phyloP scores from a whole-genome alignment of 495 filamentous ascomycete genomes.

The Penicillium antarcticum region DNA sequence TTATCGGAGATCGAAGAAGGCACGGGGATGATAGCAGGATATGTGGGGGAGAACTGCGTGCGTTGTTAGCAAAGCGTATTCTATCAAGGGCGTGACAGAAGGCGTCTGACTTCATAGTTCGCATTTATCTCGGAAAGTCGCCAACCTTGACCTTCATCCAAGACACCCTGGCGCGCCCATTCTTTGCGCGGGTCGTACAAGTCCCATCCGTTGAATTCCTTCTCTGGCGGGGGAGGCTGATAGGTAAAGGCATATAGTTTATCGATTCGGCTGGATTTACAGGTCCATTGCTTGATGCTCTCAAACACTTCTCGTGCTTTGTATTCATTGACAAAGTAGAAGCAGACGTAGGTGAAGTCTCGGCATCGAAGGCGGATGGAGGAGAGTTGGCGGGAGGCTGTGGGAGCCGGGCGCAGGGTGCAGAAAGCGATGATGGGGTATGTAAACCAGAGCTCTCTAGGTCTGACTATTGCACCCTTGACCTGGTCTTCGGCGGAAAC shows the following conservation, averaged over 20 bases:
- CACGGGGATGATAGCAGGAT: conserved; percentile 80
- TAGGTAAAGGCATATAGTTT: conserved; percentile 92
- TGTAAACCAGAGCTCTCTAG: conserved; percentile 86
- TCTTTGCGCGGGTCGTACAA: conserved; percentile 84
- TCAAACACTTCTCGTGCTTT: conserved; percentile 86
- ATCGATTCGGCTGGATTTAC: conserved; percentile 77
- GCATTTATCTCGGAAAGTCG: conserved; percentile 86
- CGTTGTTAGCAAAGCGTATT: conserved; percentile 22
- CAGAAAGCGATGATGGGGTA: conserved; percentile 86
- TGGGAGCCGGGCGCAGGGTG: conserved; percentile 66
- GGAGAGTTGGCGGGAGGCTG: conserved; percentile 67
- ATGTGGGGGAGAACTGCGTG: conserved; percentile 85
- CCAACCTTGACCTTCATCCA: conserved; percentile 78
- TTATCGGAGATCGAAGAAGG: conserved; percentile 91
- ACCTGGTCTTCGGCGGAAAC: conserved; percentile 31
- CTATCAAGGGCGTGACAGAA: background rate
- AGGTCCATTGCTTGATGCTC: conserved; percentile 77
- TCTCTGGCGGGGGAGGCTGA: conserved; percentile 68
- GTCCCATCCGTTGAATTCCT: conserved; percentile 75
- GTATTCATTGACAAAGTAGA: conserved; percentile 76
- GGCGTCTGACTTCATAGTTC: conserved; percentile 61
- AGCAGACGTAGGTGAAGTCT: conserved; percentile 89
- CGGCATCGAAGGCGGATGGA: conserved; percentile 86
- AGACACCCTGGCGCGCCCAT: conserved; percentile 76
- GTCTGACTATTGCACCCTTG: conserved; percentile 36